Conservation (phyloP, 352 stramenopile genomes). For the Pythium oligandrum region DNA sequence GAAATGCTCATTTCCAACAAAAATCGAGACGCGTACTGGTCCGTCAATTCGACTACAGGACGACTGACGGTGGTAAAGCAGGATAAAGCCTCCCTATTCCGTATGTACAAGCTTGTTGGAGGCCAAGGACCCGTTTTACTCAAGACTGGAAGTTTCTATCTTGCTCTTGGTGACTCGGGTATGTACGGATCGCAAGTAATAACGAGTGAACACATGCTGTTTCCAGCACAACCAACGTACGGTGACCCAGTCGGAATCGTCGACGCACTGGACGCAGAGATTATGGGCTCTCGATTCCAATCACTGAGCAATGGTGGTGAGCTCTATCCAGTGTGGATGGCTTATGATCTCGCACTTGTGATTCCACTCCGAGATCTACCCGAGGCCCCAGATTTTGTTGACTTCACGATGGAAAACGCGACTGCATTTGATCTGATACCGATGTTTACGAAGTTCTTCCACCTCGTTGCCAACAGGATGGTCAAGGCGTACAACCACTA, state of each 20-base stretch:
- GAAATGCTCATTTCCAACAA: background rate
- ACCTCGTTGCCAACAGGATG: conserved; percentile 5
- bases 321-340: conserved; percentile 6
- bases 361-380: background rate
- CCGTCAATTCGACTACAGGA: background rate
- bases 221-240: background rate
- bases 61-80: background rate
- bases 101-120: conserved; percentile 1
- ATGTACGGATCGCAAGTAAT: background rate
- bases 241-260: background rate
- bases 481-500: background rate
- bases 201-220: background rate
- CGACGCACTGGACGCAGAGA: conserved; percentile 1
- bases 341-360: conserved; percentile 9
- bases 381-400: conserved; percentile 2
- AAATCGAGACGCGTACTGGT: conserved; percentile 1
- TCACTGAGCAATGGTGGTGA: background rate
- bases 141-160: background rate
- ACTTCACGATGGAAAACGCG: conserved; percentile 2
- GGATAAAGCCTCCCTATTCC: background rate
- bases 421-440: background rate
- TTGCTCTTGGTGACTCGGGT: background rate
- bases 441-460: conserved; percentile 3
- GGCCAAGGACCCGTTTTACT: background rate
- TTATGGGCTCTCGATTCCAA: background rate